These are phyloP conservation scores for Hypoxylon sp. DNA, from an alignment of 2,329 filamentous ascomycete species.

Conservation along the genomic window DNA sequence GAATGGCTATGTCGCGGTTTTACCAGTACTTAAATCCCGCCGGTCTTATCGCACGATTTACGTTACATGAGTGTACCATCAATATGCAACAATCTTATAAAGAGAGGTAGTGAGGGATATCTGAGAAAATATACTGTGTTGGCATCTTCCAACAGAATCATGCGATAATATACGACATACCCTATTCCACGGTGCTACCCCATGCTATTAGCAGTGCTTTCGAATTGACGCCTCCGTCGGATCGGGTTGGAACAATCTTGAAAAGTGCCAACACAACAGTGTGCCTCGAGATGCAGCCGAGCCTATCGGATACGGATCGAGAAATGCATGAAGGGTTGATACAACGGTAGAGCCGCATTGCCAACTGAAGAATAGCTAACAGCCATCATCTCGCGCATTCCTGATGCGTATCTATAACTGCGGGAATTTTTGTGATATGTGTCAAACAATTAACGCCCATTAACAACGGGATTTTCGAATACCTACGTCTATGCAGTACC, in stretches of 20 bases:
- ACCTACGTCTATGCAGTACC: no score
- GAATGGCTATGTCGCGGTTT: background rate
- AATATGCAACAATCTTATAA: conserved; percentile 7
- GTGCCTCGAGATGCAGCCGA: conserved; percentile 19
- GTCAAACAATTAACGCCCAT: background rate
- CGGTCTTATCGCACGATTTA: conserved; percentile 22
- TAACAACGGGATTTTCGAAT: conserved; percentile 1
- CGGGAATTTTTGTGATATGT: conserved; percentile 33
- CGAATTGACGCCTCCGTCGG: background rate
- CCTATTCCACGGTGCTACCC: conserved; percentile 25
- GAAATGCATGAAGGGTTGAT: conserved; percentile 22
- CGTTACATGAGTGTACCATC: conserved; percentile 26
- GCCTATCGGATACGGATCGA: conserved; percentile 28
- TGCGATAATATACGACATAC: conserved; percentile 24
- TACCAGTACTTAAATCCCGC: background rate
- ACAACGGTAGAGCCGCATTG: conserved; percentile 16
- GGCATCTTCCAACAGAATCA: conserved; percentile 7
- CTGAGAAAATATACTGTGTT: background rate
- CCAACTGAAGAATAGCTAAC: conserved; percentile 21
- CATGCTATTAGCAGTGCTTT: conserved; percentile 14
- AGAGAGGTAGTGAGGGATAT: conserved; percentile 6
- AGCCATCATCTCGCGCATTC: conserved; percentile 6
- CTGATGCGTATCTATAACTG: conserved; percentile 14
- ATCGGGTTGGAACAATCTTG: conserved; percentile 16
- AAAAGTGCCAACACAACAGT: conserved; percentile 12